Base-by-base conservation (phyloP, 495 filamentous ascomycete species). In the Astrothelium macrocarpum region DNA sequence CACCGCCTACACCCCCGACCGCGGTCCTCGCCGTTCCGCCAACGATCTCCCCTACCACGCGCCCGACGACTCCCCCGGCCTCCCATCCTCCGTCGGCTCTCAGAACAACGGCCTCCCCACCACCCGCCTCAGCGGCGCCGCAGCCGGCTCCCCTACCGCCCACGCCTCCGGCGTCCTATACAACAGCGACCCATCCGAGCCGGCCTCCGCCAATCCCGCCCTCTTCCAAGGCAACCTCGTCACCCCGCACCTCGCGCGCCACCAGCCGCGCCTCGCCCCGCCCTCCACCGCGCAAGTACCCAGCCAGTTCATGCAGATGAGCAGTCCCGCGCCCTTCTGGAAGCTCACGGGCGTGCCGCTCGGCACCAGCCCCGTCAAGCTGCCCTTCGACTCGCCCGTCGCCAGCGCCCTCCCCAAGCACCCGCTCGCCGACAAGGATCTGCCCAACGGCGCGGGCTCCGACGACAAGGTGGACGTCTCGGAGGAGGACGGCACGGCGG, bases 241-340 rank as follows among this genome's bases (percentile, higher is more conserved):
- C 23, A 56, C 49, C 23, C 49, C 49, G 7, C 49, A 56, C 49
- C 49, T 56, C 49, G 49, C 49, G 5, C 49, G 49, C 25, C 49
- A 56, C 25, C 60, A 32, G 31, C 65, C 70, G 65, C 46, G 60
- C 29, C 84, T 96, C 32, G 90, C 89, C 1, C 91, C 92, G 23
- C 94, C 94, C 0, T 93, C 87, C 70, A 96, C 94, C 0, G 85
- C 87, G 5, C 90, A 94, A 69, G 81, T 92, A 46, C 95, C 95
- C 2, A 95, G 90, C 68, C 90, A 93, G 72, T 94, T 92, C 76
- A 91, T 97, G 85, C 90, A 91, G 20, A 91, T 93, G 71, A 93
- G 88, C 71, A 95, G 89, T 25, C 94, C 94, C 0, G 94, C 95
- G n/a, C 91, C 93, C 23, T 97, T 97, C 77, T 97, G 93, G 93